These are phyloP conservation scores for Pythium myriotylum DNA, from an alignment of 352 stramenopile species.

Conservation along the genomic window DNA sequence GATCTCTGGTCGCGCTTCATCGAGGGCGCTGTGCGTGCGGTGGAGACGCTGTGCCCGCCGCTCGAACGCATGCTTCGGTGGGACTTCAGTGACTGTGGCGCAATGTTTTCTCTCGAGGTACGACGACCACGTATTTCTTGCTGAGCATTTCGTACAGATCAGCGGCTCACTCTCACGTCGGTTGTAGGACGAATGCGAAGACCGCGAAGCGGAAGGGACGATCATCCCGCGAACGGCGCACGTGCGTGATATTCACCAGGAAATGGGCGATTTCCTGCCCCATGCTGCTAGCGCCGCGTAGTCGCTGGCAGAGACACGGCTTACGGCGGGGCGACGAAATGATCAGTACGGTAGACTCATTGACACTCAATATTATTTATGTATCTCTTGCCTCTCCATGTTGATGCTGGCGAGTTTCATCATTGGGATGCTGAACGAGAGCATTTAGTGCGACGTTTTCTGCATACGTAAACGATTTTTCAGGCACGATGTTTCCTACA, in stretches of 20 bases:
- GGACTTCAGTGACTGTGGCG: constrained; percentile 14
- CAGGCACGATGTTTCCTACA: too few species aligned
- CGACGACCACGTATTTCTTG: not conserved
- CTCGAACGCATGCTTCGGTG: constrained; percentile 20
- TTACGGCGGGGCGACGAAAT: too few species aligned
- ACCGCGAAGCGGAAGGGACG: constrained; percentile 2
- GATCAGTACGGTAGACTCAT: too few species aligned
- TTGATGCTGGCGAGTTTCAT: too few species aligned
- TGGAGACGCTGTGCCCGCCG: constrained; percentile 20
- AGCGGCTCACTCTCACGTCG: not conserved
- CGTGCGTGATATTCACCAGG: constrained; percentile 2
- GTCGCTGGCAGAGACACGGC: not conserved
- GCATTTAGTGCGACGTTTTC: too few species aligned
- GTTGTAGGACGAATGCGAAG: constrained; percentile 18
- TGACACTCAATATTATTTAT: too few species aligned
- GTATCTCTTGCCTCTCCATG: too few species aligned
- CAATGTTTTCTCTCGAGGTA: constrained; percentile 12
- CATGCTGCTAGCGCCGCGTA: constrained; percentile 21
- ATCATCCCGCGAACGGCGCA: not conserved
- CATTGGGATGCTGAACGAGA: too few species aligned
- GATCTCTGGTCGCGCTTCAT: constrained; percentile 19
- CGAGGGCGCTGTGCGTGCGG: constrained; percentile 17
- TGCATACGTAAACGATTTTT: constrained; percentile 8
- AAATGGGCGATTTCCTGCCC: constrained; percentile 21
- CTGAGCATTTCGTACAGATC: too few species aligned